Evolutionary conservation across 129 eudicot genomes (phyloP).

Genomic region (Centrapalus pauciflorus): DNA sequence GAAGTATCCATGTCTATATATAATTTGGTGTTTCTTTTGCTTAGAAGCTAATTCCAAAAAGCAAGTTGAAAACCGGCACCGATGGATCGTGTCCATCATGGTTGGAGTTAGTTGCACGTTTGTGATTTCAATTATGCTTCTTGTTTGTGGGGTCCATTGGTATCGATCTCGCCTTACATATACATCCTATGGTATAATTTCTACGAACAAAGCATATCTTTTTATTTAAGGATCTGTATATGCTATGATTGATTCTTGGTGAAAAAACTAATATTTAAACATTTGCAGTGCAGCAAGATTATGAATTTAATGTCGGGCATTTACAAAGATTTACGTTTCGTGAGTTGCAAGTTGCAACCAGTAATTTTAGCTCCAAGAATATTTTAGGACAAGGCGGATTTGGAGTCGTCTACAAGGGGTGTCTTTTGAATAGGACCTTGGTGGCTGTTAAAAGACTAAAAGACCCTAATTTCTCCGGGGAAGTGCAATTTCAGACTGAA

Average conservation of each 20-base stretch:
- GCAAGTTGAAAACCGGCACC: constrained; percentile 40
- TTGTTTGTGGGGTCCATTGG: constrained; percentile 68
- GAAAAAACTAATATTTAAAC: background rate
- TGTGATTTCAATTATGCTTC: constrained; percentile 50
- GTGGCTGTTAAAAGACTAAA: constrained; percentile 90
- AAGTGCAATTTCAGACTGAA: constrained; percentile 93
- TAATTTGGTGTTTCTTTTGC: constrained; percentile 6
- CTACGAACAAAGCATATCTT: background rate
- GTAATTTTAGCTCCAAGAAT: constrained; percentile 75
- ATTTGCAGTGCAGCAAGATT: constrained; percentile 90
- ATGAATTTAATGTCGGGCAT: constrained; percentile 71
- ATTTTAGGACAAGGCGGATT: constrained; percentile 91
- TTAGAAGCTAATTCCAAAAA: constrained; percentile 42
- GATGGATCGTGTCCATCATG: constrained; percentile 47
- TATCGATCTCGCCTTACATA: constrained; percentile 65
- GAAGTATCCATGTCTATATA: background rate
- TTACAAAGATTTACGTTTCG: constrained; percentile 75
- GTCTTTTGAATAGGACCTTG: constrained; percentile 60
- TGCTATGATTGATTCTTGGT: background rate
- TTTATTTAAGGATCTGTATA: background rate
- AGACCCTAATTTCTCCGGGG: constrained; percentile 88
- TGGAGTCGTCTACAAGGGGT: constrained; percentile 91
- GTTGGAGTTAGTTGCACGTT: constrained; percentile 75
- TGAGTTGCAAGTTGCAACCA: constrained; percentile 82
- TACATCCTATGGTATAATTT: constrained; percentile 61